Conservation (phyloP, 345 rosid species). For the Eucalyptus shirleyi region DNA sequence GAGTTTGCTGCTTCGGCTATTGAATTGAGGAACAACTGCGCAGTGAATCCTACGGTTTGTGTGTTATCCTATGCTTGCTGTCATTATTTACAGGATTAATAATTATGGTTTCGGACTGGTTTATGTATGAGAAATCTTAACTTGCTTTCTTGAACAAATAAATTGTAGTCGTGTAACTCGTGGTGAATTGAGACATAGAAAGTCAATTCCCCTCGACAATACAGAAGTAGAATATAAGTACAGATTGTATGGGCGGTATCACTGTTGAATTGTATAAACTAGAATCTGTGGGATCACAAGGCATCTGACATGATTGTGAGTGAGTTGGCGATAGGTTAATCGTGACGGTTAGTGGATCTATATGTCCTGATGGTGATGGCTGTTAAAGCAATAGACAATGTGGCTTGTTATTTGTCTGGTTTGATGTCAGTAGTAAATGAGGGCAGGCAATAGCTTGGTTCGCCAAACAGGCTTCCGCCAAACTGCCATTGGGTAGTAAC, state of each 20-base stretch:
- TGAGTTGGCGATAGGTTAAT: not conserved
- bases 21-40: constrained; percentile 71
- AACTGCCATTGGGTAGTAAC: not conserved
- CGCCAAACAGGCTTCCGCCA: not conserved
- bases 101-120: not conserved
- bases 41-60: constrained; percentile 46
- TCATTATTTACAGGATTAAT: not conserved
- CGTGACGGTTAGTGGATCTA: not conserved
- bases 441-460: not conserved
- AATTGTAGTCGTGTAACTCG: not conserved
- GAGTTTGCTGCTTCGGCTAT: constrained; percentile 64
- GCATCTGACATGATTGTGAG: not conserved
- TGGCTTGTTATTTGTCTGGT: not conserved
- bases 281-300: not conserved
- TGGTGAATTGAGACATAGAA: not conserved
- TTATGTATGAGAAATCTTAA: not conserved
- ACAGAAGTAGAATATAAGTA: not conserved
- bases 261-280: not conserved
- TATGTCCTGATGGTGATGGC: not conserved
- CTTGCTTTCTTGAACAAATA: not conserved
- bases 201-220: not conserved
- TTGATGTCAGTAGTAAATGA: not conserved
- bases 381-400: not conserved
- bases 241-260: not conserved
- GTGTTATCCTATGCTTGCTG: not conserved